Evolutionary conservation across 345 rosid species (phyloP).

Genomic region (Mallotus nudiflorus): DNA sequence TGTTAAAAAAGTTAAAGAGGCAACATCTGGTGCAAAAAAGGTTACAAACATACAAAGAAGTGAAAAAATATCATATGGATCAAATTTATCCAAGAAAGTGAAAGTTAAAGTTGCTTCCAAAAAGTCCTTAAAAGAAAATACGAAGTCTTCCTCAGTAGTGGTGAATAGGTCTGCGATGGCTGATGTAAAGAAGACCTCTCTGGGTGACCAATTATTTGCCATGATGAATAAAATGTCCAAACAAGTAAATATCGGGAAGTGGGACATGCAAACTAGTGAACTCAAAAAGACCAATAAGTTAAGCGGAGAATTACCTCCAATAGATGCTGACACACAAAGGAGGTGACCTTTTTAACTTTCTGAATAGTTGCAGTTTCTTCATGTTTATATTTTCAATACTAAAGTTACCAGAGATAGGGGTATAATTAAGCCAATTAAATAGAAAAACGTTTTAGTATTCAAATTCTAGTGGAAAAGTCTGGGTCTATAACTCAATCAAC

Average conservation of each 20-base stretch:
- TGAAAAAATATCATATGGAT: conserved; percentile 36
- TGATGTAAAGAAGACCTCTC: conserved; percentile 35
- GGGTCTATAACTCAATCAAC: too few relatives aligned
- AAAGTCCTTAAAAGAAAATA: conserved; percentile 35
- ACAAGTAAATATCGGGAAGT: conserved; percentile 31
- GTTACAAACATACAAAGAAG: conserved; percentile 39
- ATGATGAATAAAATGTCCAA: conserved; percentile 26
- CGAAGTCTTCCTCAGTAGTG: conserved; percentile 29
- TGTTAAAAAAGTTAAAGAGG: conserved; percentile 27
- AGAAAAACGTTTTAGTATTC: too few relatives aligned
- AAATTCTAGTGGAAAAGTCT: too few relatives aligned
- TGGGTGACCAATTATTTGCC: conserved; percentile 42
- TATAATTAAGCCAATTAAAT: background rate
- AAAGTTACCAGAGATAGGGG: background rate
- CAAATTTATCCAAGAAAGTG: conserved; percentile 35
- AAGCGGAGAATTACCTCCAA: conserved; percentile 33
- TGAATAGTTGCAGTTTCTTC: background rate
- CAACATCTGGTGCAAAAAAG: conserved; percentile 31
- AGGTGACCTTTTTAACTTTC: conserved; percentile 40
- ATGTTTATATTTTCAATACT: background rate
- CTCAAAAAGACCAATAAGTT: conserved; percentile 26
- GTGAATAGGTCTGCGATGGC: conserved; percentile 35
- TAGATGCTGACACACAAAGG: conserved; percentile 68
- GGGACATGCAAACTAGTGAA: conserved; percentile 25
- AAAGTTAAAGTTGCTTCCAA: conserved; percentile 34